Evolutionary conservation across 164 flowering plant genomes (phyloP), one percentile per base, ranked within the genome.

Genomic region (Hamamelis virginiana): DNA sequence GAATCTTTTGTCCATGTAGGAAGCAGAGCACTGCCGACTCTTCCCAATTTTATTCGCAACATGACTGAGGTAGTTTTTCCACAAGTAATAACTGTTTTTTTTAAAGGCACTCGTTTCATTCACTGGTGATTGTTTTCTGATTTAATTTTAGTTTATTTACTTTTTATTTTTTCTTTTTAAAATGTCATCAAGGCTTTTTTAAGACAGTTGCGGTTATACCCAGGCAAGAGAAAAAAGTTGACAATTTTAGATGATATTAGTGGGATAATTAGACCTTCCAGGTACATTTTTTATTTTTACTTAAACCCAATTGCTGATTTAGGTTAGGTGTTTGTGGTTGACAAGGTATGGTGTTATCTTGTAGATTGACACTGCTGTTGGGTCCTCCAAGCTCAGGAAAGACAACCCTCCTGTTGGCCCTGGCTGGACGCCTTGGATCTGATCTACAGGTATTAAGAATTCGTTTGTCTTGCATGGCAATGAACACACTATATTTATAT

Each of bases 381-480:
- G 99, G 99, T 64, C 99, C 99, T 64, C 99, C 99, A 66, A 86
- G 97, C 85, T 93, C 97, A 68, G 99, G 99, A 69, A 96, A 96
- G 81, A 93, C 99, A 1, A 96, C 98, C 25, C 76, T 96, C 46
- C 87, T 96, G n/a, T 77, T 91, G 77, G 97, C 98, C 65, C 94
- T 96, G 64, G 97, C 98, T 61, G 97, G 97, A 27, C 89, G 93
- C 57, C 91, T 91, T 51, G 90, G 86, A 62, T 15, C 80, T 72
- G 85, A 77, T 76, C 73, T 96, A 67, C 73, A 96, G 97, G 99
- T 96, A 81, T n/a, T n/a, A 11, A 66, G 27, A 33, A 50, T 45
- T 48, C n/a, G 15, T 60, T 12, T 41, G 19, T 68, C 19, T 18
- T 53, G 16, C 22, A 10, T 13, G 44, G 10, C 13, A 43, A 21